phyloP scores from a whole-genome alignment of 176 grass and related monocot species.

The Oryza australiensis region DNA sequence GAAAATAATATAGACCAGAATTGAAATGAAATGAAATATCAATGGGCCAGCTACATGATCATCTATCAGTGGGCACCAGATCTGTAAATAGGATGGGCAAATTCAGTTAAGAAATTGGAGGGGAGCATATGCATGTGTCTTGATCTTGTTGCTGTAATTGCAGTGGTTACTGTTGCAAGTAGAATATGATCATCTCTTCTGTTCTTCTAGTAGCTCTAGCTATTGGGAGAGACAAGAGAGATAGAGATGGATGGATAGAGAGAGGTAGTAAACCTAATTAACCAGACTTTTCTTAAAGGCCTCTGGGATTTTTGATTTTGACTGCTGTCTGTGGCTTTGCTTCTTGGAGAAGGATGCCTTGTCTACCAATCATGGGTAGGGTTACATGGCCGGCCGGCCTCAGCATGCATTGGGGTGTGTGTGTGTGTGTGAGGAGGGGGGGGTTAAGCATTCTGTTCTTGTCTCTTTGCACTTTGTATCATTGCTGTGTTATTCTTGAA shows the following conservation, averaged over 20 bases:
- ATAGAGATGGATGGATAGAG: not conserved
- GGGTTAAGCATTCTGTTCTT: slow-evolving; percentile 46
- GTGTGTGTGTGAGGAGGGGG: no score
- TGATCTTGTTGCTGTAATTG: not conserved
- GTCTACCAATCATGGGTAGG: slow-evolving; percentile 49
- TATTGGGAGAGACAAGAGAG: not conserved
- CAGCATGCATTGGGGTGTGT: slow-evolving; percentile 11
- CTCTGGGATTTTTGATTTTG: slow-evolving; percentile 37
- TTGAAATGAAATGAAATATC: not conserved
- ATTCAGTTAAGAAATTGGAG: slow-evolving; percentile 22
- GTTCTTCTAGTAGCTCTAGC: slow-evolving; percentile 26
- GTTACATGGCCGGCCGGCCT: slow-evolving; percentile 14
- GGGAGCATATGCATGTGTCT: slow-evolving; percentile 20
- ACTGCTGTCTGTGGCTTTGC: slow-evolving; percentile 48
- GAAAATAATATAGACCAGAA: not conserved
- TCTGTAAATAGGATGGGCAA: slow-evolving; percentile 45
- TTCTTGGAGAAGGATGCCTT: slow-evolving; percentile 55
- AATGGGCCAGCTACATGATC: not conserved
- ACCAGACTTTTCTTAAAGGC: slow-evolving; percentile 27
- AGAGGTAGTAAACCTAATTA: not conserved
- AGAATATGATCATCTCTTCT: slow-evolving; percentile 14
- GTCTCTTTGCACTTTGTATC: slow-evolving; percentile 36
- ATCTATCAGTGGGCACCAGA: slow-evolving; percentile 35
- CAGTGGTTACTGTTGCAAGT: slow-evolving; percentile 15
- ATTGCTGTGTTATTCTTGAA: slow-evolving; percentile 22